Evolutionary conservation across 1,284 basidiomycete genomes (phyloP), one percentile per base, ranked within the genome.

Genomic region (Ustilago hordei): DNA sequence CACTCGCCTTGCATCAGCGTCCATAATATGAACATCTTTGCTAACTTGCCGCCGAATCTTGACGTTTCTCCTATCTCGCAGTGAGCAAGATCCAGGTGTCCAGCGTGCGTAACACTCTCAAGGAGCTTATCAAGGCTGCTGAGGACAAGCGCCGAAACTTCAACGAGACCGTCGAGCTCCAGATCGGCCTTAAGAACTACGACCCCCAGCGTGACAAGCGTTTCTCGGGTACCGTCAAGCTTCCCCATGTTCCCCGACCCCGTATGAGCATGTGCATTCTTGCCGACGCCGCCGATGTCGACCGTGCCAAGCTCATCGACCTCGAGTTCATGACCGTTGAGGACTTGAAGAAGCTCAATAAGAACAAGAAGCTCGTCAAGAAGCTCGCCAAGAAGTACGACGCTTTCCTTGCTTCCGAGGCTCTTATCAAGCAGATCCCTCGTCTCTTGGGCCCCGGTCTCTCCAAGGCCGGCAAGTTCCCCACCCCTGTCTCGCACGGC

Each of bases 281-380:
- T 83, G 96, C 95, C 79, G 96, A 99, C 89, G 96, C 95, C 57
- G 93, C 93, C 87, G 97, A 99, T 88, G 97, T 99, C 87, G 96
- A 99, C 89, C 93, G 95, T 87, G 95, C 95, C 68, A 98, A 98
- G 90, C 93, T 95, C 88, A 96, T 97, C 81, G 93, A 95, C 83
- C 91, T 97, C 81, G 95, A 97, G 88, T 96, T 83, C 83, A 98
- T 98, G 95, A 96, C 95, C 81, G 97, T 98, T 84, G 96, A 99
- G 86, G 96, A 99, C 89, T 91, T 99, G 89, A 99, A 99, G 90
- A 99, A 99, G 89, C 91, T 98, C 83, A 98, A 97, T 92, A 97
- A 97, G 90, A 99, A 99, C 92, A 99, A 99, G 91, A 99, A 99
- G 90, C 94, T 99, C 80, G 96, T 99, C 87, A 99, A 99, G 91